Evolutionary conservation across 2,329 filamentous ascomycete species (phyloP).

Genomic region (Ascochyta viciae-villosae): DNA sequence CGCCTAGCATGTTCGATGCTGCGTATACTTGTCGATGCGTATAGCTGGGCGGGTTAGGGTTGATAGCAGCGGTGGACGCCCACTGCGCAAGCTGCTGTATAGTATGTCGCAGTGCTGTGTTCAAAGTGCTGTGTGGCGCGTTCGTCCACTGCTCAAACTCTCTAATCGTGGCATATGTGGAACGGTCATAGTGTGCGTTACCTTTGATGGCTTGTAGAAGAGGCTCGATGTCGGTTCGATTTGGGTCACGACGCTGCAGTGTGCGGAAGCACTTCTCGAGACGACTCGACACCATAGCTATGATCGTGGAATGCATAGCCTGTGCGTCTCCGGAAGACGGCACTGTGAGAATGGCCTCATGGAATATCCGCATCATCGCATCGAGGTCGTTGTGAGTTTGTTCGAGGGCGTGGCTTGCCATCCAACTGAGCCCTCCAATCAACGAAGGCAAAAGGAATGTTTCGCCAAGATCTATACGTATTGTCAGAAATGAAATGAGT

Average conservation of each 20-base stretch:
- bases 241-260: conserved; percentile 71
- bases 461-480: conserved; percentile 70
- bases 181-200: conserved; percentile 65
- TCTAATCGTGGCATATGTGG: conserved; percentile 66
- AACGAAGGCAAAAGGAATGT: conserved; percentile 82
- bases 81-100: conserved; percentile 71
- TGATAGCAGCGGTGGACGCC: conserved; percentile 62
- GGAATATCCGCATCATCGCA: conserved; percentile 73
- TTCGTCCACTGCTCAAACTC: conserved; percentile 74
- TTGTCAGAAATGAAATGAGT: neutral
- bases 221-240: conserved; percentile 72
- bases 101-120: conserved; percentile 65
- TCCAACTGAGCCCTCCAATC: conserved; percentile 74
- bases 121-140: conserved; percentile 63
- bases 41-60: conserved; percentile 67
- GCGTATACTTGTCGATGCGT: conserved; percentile 74
- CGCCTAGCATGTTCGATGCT: conserved; percentile 67
- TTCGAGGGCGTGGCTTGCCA: conserved; percentile 73
- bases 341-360: conserved; percentile 73
- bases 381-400: conserved; percentile 69
- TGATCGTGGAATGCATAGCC: conserved; percentile 72
- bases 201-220: conserved; percentile 70
- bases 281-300: conserved; percentile 74
- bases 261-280: conserved; percentile 71
- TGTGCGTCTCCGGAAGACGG: conserved; percentile 75